Base-by-base conservation (phyloP, 345 rosid species). In the Hibiscus syriacus region DNA sequence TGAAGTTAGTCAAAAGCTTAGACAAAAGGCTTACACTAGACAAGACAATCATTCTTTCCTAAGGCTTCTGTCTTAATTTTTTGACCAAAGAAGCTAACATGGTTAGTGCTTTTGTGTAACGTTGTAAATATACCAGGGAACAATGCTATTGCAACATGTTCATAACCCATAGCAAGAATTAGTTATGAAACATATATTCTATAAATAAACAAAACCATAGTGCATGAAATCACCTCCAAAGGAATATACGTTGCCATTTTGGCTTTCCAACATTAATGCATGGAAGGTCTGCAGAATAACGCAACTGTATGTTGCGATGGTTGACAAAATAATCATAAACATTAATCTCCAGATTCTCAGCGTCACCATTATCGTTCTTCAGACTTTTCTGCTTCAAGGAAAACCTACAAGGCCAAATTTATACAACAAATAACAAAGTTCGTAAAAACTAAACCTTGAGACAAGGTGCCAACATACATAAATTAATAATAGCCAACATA, bases 261-360 rank as follows among this genome's bases (percentile, higher is more conserved):
- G 97, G 89, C 76, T 89, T 94, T 25, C 99, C 99, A 43, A 94
- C 99, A 74, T 91, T 89, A 23, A 94, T 84, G 75, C 99, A 94
- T 6, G 96, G 99, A 2, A 89, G 64, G 54, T 83, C 86, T 16
- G 71, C 92, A 45, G 99, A 91, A 73, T 89, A 89, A 0, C 66
- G 70, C 82, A 94, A 68, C 13, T 76, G 74, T 6, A 94, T 84
- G 0, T 79, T 69, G 52, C 90, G 87, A 65, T 83, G 69, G 64
- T 75, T 86, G 3, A 70, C 82, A 86, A 89, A 94, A 54, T 94
- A 89, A 9, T 85, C 82, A 63, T 77, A 80, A 12, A 91, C 97
- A 14, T 95, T 82, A 3, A 83, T 78, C 73, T 91, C 87, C 52
- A 80, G 14, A 14, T 68, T 26, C 19, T 84, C 85, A 27, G 48